Base-by-base conservation (phyloP, 805 yeast species). In the Brettanomyces sp. region DNA sequence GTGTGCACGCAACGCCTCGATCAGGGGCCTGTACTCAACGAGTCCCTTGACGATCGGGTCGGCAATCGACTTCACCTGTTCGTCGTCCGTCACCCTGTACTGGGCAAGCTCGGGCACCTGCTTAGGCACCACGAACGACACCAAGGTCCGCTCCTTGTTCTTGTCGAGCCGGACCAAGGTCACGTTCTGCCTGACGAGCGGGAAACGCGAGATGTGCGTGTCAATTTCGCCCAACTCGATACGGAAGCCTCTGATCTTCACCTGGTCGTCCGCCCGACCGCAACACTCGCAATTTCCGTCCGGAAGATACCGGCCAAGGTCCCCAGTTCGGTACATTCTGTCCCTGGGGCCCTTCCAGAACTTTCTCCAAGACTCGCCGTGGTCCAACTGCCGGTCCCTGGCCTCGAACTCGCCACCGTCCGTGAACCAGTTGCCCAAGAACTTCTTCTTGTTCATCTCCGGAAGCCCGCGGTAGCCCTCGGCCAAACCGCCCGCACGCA, bases 251-350 rank as follows among this genome's bases (percentile, higher is more conserved):
- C 99, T 81, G 54, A 93, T 93, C 66, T 93, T 93, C 50, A 93
- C 96, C 66, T 93, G 99, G 62, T 91, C 98, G 68, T 93, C 99
- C 25, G 99, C 99, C 64, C 99, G 80, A 49, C 99, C 99, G 62
- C 95, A 85, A 65, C 97, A 91, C 70, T 93, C 99, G 56, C 93
- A 89, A 68, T 93, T 87, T 47, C 99, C 99, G 60, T 90, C 96
- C 5, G 98, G 97, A 48, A 90, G 70, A 63, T 95, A 93, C 56
- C 99, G 80, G 45, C 99, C 99, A 53, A 93, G 73, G 66, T 93
- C 99, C 55, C 99, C 99, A 39, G 98, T 91, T 67, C 98, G 77
- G 72, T 93, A 93, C 48, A 95, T 68, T 59, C 99, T 77, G 65
- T 95, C 99, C 60, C 99, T 79, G 55, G 96, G 96, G 0, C 98